phyloP scores from a whole-genome alignment of 2,329 filamentous ascomycete species.

The Diaporthe eres region DNA sequence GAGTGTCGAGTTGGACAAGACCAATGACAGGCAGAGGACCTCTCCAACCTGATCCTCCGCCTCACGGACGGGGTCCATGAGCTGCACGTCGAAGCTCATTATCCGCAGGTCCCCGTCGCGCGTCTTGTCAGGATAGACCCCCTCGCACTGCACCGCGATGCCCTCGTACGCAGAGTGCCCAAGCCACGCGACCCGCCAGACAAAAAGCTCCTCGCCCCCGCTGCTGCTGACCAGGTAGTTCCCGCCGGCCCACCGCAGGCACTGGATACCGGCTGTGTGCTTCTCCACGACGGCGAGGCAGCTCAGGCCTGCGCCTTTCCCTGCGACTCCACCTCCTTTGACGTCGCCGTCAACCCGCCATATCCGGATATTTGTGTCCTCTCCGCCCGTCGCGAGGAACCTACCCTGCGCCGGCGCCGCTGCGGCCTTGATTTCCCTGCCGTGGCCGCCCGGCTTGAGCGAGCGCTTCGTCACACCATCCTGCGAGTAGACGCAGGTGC shows the following conservation, averaged over 20 bases:
- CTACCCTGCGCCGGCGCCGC: conserved; percentile 47
- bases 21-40: conserved; percentile 75
- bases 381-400: conserved; percentile 77
- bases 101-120: conserved; percentile 80
- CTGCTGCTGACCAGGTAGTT: conserved; percentile 86
- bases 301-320: conserved; percentile 45
- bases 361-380: conserved; percentile 81
- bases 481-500: conserved; percentile 60
- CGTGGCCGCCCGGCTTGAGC: conserved; percentile 82
- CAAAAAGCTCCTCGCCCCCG: conserved; percentile 89
- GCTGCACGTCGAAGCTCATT: conserved; percentile 79
- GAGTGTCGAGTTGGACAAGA: conserved; percentile 86
- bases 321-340: conserved; percentile 20
- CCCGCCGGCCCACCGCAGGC: conserved; percentile 81
- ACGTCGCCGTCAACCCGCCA: conserved; percentile 63
- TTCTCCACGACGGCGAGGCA: conserved; percentile 78
- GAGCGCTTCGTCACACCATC: conserved; percentile 53
- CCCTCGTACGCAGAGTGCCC: conserved; percentile 61
- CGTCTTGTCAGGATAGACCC: conserved; percentile 64
- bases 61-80: conserved; percentile 40
- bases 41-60: conserved; percentile 43
- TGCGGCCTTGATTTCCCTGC: conserved; percentile 81
- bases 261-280: conserved; percentile 88
- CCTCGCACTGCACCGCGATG: conserved; percentile 71
- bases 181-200: conserved; percentile 78